Evolutionary conservation across 495 filamentous ascomycete genomes (phyloP).

Genomic region (Penicillium robsamsonii): DNA sequence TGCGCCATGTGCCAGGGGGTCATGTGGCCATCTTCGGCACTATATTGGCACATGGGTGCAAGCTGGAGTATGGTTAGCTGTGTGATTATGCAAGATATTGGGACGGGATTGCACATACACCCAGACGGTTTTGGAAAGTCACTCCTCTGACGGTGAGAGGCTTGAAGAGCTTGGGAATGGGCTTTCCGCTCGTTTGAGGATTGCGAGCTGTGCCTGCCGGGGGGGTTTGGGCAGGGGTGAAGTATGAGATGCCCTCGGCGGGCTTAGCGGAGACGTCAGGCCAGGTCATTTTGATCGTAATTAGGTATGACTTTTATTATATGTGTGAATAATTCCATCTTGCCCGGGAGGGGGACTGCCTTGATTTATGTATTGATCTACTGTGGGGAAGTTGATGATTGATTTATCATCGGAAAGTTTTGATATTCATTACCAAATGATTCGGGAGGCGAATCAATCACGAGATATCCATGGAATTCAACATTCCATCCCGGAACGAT

Average conservation of each 20-base stretch:
- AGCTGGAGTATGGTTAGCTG: slow-evolving; percentile 29
- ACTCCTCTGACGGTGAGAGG: slow-evolving; percentile 58
- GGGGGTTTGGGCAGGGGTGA: slow-evolving; percentile 63
- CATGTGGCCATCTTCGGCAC: slow-evolving; percentile 59
- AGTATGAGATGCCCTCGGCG: slow-evolving; percentile 60
- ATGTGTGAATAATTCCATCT: background rate
- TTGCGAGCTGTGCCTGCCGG: slow-evolving; percentile 63
- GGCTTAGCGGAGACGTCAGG: slow-evolving; percentile 41
- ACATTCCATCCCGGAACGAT: background rate
- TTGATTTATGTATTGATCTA: background rate
- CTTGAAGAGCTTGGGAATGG: slow-evolving; percentile 67
- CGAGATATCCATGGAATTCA: background rate
- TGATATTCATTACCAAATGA: background rate
- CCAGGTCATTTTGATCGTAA: slow-evolving; percentile 26
- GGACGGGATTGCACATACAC: slow-evolving; percentile 36
- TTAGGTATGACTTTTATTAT: slow-evolving; percentile 5
- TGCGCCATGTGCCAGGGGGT: slow-evolving; percentile 63
- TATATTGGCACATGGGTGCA: slow-evolving; percentile 69
- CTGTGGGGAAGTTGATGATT: slow-evolving; percentile 1
- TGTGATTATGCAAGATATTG: background rate
- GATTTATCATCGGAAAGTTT: slow-evolving; percentile 13
- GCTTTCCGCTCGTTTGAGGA: slow-evolving; percentile 54
- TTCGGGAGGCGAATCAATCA: background rate
- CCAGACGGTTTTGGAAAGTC: slow-evolving; percentile 61
- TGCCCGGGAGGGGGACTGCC: background rate